phyloP scores from a whole-genome alignment of 2,329 filamentous ascomycete genomes.

The Fusarium tricinctum region DNA sequence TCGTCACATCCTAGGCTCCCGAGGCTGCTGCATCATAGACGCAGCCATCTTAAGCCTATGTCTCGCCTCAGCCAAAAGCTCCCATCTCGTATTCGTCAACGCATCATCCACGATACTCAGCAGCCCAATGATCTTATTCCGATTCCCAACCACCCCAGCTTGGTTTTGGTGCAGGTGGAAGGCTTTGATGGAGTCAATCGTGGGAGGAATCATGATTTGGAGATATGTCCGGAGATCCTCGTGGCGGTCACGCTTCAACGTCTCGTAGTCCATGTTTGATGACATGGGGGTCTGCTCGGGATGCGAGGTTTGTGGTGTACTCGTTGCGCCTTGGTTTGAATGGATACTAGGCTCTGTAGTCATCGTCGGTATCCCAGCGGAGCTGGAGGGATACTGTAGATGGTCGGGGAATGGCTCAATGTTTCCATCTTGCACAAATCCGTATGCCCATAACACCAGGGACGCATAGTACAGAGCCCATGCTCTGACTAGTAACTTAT shows the following conservation, averaged over 20 bases:
- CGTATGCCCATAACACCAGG: slow-evolving; percentile 49
- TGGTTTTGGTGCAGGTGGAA: slow-evolving; percentile 51
- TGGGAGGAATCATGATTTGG: slow-evolving; percentile 50
- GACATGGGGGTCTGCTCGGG: slow-evolving; percentile 36
- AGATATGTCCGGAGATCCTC: slow-evolving; percentile 49
- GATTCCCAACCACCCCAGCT: slow-evolving; percentile 47
- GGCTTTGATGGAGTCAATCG: slow-evolving; percentile 49
- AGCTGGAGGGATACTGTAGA: slow-evolving; percentile 44
- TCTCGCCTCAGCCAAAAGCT: slow-evolving; percentile 47
- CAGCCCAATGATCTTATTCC: slow-evolving; percentile 48
- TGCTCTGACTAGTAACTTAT: slow-evolving; percentile 45
- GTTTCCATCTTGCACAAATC: slow-evolving; percentile 48
- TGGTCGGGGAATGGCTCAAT: slow-evolving; percentile 49
- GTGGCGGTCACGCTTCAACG: slow-evolving; percentile 43
- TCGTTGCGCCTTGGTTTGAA: slow-evolving; percentile 34
- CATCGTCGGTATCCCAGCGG: slow-evolving; percentile 23
- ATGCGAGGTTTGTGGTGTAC: slow-evolving; percentile 37
- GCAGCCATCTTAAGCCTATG: slow-evolving; percentile 48
- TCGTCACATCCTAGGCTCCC: slow-evolving; percentile 40
- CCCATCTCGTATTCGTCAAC: slow-evolving; percentile 46
- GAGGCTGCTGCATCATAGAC: slow-evolving; percentile 48
- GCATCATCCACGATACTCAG: slow-evolving; percentile 48
- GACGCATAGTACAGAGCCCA: slow-evolving; percentile 50
- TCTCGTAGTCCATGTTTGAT: slow-evolving; percentile 41
- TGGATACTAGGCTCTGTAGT: slow-evolving; percentile 39